Conservation (phyloP, 495 filamentous ascomycete species). For the Tuber borchii region DNA sequence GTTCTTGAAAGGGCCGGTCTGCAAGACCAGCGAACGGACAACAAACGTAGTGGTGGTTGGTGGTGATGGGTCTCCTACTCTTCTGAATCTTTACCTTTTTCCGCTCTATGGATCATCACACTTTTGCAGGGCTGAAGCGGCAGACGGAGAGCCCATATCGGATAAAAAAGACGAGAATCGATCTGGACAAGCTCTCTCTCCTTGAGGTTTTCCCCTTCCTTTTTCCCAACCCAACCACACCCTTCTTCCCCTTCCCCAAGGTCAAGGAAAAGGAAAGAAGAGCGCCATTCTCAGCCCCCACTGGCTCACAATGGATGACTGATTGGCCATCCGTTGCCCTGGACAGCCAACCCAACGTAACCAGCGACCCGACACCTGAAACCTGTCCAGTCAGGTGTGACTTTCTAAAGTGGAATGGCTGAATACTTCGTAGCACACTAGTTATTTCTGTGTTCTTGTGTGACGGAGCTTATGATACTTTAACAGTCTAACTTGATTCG, state of each 20-base stretch:
- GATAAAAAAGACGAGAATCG: conserved; percentile 4
- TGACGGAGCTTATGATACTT: neutral
- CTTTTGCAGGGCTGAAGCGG: neutral
- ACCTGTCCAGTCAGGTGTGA: neutral
- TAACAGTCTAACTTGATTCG: neutral
- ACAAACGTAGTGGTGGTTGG: neutral
- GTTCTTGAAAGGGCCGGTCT: neutral
- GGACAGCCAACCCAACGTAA: neutral
- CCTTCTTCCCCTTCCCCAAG: neutral
- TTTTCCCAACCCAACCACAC: neutral
- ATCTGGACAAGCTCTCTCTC: neutral
- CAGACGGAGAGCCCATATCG: neutral
- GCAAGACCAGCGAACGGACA: neutral
- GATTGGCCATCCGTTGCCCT: neutral
- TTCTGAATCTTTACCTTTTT: neutral
- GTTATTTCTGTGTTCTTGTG: neutral
- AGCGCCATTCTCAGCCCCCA: neutral
- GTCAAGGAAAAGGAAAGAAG: neutral
- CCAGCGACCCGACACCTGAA: neutral
- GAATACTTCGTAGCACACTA: neutral
- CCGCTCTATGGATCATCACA: conserved; percentile 2
- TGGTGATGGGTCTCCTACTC: neutral
- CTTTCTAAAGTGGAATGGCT: neutral
- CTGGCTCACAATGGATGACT: neutral
- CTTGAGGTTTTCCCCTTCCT: neutral